Conservation (phyloP, 2,329 filamentous ascomycete species). For the Claviceps citrina region DNA sequence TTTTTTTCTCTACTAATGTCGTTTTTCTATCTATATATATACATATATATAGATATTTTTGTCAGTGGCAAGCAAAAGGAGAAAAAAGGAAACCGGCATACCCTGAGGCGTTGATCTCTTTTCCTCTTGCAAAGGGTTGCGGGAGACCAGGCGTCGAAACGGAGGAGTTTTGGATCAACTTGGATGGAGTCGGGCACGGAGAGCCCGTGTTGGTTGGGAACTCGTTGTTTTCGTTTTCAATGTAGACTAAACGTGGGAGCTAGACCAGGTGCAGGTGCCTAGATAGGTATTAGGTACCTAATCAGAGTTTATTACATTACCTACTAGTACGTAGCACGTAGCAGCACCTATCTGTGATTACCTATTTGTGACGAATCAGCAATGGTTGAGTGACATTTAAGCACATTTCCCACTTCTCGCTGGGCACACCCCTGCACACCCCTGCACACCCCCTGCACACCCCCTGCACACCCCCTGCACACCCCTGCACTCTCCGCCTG, state of each 20-base stretch:
- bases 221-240: neutral
- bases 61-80: neutral
- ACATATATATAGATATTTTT: no score
- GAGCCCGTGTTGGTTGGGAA: neutral
- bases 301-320: no score
- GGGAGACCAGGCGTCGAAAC: neutral
- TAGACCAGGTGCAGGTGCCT: neutral
- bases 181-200: neutral
- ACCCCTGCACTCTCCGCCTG: neutral
- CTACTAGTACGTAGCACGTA: no score
- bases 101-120: constrained; percentile 3
- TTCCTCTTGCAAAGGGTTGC: neutral
- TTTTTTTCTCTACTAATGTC: neutral
- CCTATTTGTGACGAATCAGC: no score
- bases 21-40: no score
- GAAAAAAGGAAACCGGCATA: constrained; percentile 1
- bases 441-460: no score
- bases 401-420: no score
- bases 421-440: no score
- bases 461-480: neutral
- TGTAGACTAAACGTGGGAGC: neutral
- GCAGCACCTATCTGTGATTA: no score
- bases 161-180: constrained; percentile 4
- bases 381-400: no score
- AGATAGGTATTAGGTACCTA: neutral